phyloP scores from a whole-genome alignment of 2,329 filamentous ascomycete genomes.

The Rosellinia necatrix region DNA sequence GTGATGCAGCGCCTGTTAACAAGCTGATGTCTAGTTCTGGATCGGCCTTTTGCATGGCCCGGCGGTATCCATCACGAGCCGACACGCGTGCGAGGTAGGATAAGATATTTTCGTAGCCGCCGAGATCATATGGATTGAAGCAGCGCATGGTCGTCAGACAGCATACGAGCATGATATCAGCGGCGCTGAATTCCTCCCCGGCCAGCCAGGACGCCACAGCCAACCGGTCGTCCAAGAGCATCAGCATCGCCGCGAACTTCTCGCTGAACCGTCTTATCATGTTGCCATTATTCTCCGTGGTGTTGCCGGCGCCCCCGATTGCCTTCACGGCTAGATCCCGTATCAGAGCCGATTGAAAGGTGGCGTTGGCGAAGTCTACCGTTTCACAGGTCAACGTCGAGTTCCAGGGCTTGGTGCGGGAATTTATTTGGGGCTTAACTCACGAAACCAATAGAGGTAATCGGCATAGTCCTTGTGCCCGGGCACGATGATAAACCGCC shows the following conservation, averaged over 20 bases:
- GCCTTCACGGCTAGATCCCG: neutral
- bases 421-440: neutral
- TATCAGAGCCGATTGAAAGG: constrained; percentile 14
- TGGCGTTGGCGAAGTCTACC: constrained; percentile 54
- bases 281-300: constrained; percentile 35
- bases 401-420: neutral
- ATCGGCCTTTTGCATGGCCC: constrained; percentile 55
- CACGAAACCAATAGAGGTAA: constrained; percentile 32
- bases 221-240: constrained; percentile 55
- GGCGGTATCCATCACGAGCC: constrained; percentile 50
- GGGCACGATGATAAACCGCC: constrained; percentile 13
- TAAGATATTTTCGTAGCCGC: constrained; percentile 49
- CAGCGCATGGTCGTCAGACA: constrained; percentile 64
- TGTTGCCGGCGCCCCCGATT: constrained; percentile 16
- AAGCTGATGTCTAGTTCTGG: constrained; percentile 46
- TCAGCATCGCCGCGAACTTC: constrained; percentile 46
- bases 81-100: constrained; percentile 51
- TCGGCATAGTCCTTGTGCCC: constrained; percentile 22
- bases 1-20: constrained; percentile 29
- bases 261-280: constrained; percentile 38
- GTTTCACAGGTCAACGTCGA: constrained; percentile 4
- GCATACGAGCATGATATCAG: constrained; percentile 68
- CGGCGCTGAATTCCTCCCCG: constrained; percentile 65
- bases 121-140: constrained; percentile 52
- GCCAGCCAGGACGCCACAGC: constrained; percentile 57